A percentile compares a stretch with the other conserved stretches of the same genome.
These are phyloP conservation scores for Rosa multiflora DNA, from an alignment of 306 rosid species.

Conservation along the genomic window DNA sequence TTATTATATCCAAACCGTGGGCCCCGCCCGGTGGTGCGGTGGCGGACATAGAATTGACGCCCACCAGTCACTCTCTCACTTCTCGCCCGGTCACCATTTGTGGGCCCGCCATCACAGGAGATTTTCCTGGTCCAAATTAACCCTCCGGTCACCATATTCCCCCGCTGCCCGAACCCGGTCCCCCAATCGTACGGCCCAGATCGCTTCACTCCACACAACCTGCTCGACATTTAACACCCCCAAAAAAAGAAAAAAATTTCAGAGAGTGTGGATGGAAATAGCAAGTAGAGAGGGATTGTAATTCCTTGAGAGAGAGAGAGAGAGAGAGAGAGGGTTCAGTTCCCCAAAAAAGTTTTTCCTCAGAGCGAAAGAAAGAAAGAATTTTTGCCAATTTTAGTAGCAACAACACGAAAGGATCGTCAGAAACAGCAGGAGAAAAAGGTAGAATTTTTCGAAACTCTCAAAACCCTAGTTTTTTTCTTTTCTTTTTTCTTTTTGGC, in stretches of 20 bases:
- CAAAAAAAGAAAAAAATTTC: neutral
- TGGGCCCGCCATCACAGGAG: constrained; percentile 16
- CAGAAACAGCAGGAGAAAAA: neutral
- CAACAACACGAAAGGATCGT: neutral
- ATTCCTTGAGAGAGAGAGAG: neutral
- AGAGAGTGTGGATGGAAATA: neutral
- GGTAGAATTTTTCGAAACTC: neutral
- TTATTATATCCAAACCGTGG: neutral
- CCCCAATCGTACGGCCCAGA: constrained; percentile 1
- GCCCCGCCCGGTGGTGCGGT: neutral
- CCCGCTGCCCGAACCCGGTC: constrained; percentile 15
- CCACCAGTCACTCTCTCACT: constrained; percentile 13
- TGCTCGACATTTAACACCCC: constrained; percentile 11
- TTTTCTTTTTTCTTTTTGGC: neutral
- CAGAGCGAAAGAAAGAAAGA: neutral
- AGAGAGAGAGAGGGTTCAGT: neutral
- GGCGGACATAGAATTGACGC: neutral
- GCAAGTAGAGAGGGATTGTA: neutral
- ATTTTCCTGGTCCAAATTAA: constrained; percentile 25
- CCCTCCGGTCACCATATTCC: constrained; percentile 8
- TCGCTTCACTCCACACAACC: neutral
- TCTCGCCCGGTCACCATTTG: neutral
- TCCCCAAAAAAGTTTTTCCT: neutral
- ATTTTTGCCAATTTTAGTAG: constrained; percentile 1
- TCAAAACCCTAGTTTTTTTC: constrained; percentile 3